Percentiles rank a stretch among this genome's conserved stretches.
Conservation (phyloP, 2,329 filamentous ascomycete genomes). For the Sclerotinia sclerotiorum region DNA sequence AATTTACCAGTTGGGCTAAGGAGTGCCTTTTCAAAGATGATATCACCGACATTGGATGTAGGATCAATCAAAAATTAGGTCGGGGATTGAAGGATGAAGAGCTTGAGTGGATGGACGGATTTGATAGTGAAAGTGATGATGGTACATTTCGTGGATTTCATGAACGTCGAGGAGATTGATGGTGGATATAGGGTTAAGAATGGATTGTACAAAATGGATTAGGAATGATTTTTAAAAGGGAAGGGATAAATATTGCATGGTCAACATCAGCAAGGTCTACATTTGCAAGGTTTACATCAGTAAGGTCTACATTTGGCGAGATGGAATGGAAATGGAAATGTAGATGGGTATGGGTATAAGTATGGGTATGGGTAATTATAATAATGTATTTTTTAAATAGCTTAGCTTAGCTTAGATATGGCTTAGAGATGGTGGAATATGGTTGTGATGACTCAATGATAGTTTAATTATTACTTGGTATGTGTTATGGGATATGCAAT, state of each 20-base stretch:
- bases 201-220: not conserved
- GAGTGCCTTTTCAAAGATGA: slow-evolving; percentile 8
- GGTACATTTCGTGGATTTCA: not conserved
- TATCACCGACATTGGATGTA: slow-evolving; percentile 3
- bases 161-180: not conserved
- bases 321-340: not conserved
- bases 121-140: not conserved
- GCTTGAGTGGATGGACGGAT: not conserved
- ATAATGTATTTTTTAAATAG: not conserved
- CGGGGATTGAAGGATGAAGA: not conserved
- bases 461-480: too few species aligned
- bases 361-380: not conserved
- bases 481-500: too few species aligned
- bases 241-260: not conserved
- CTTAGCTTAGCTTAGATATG: not conserved
- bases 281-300: too few species aligned
- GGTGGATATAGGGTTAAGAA: not conserved
- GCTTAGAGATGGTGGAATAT: not conserved
- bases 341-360: too few species aligned
- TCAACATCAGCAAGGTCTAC: too few species aligned
- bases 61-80: slow-evolving; percentile 12
- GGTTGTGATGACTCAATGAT: not conserved
- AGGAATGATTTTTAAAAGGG: not conserved
- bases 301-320: not conserved
- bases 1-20: not conserved